Percentiles rank a stretch among this genome's conserved stretches.
These are phyloP conservation scores for Oidiodendron maius DNA, from an alignment of 495 filamentous ascomycete genomes.

Conservation along the genomic window DNA sequence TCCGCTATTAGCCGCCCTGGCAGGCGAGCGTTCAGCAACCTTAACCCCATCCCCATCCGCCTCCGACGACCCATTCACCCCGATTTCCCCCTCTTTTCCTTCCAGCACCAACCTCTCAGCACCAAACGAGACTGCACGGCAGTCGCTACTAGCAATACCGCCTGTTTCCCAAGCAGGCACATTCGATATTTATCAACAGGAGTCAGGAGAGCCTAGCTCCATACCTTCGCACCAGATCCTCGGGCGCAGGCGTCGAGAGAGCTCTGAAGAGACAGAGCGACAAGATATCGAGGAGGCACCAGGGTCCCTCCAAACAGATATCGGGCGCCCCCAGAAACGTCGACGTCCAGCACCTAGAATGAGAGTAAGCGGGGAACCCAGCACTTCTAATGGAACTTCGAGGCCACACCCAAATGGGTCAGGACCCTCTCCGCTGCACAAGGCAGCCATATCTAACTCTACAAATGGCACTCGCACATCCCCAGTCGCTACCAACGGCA, in stretches of 20 bases:
- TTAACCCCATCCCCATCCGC: conserved; percentile 23
- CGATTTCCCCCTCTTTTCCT: conserved; percentile 30
- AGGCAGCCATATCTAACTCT: conserved; percentile 25
- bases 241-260: conserved; percentile 20
- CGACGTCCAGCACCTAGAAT: conserved; percentile 26
- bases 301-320: conserved; percentile 5
- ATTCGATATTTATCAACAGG: conserved; percentile 11
- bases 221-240: conserved; percentile 15
- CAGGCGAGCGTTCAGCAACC: conserved; percentile 34
- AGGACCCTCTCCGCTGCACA: conserved; percentile 21
- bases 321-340: conserved; percentile 25
- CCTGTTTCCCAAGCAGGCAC: conserved; percentile 9
- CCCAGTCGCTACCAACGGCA: conserved; percentile 30
- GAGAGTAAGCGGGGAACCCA: conserved; percentile 21
- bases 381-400: conserved; percentile 28
- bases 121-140: conserved; percentile 14
- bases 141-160: not conserved
- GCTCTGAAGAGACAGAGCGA: conserved; percentile 8
- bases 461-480: conserved; percentile 33
- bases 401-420: conserved; percentile 34
- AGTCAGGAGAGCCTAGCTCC: conserved; percentile 8
- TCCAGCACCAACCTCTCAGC: conserved; percentile 32
- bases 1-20: conserved; percentile 37
- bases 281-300: conserved; percentile 8
- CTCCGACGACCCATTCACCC: conserved; percentile 39